phyloP scores from a whole-genome alignment of 129 eudicot genomes.

The Lactuca saligna region DNA sequence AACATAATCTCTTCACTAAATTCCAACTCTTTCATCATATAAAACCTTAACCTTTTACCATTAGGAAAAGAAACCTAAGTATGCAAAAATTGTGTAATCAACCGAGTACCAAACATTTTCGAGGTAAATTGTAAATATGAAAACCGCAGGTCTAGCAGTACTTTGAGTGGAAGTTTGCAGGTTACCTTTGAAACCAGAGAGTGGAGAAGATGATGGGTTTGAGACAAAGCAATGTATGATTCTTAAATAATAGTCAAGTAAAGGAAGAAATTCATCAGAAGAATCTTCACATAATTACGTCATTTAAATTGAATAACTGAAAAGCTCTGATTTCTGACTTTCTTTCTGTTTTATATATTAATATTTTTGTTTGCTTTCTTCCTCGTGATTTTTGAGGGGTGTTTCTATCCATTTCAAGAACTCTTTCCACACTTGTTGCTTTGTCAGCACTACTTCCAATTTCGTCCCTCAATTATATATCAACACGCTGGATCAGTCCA shows the following conservation, averaged over 20 bases:
- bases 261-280: constrained; percentile 3
- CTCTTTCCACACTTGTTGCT: too few relatives aligned
- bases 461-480: too few relatives aligned
- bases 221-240: constrained; percentile 35
- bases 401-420: too few relatives aligned
- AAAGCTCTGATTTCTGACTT: neutral
- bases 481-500: too few relatives aligned
- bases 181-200: constrained; percentile 28
- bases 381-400: neutral
- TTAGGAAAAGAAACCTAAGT: neutral
- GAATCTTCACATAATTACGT: constrained; percentile 17
- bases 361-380: constrained; percentile 4
- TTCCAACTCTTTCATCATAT: neutral
- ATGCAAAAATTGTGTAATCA: neutral
- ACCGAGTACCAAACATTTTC: neutral
- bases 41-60: neutral
- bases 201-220: constrained; percentile 35
- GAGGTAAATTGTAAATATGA: neutral
- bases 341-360: neutral
- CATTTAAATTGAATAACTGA: constrained; percentile 14
- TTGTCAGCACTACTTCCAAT: too few relatives aligned
- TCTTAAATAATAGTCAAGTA: neutral
- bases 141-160: neutral
- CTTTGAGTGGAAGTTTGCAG: neutral
- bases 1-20: too few relatives aligned